Conservation (phyloP, 2,329 filamentous ascomycete species). For the Penicillium sp. region DNA sequence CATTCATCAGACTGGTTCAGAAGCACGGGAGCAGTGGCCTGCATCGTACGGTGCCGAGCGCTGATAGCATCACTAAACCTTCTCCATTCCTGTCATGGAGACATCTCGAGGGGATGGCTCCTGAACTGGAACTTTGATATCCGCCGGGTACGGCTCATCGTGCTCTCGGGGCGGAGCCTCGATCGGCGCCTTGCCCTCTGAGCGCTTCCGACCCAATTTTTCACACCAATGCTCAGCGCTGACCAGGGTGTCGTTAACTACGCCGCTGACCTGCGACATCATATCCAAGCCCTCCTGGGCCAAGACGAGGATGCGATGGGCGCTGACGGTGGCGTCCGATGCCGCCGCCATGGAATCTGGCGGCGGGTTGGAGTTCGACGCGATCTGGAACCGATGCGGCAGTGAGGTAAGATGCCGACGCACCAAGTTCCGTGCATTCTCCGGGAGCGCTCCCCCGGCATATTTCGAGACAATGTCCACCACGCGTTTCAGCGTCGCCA, state of each 20-base stretch:
- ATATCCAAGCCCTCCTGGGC: constrained; percentile 88
- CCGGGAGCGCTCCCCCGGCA: constrained; percentile 79
- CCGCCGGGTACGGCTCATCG: no score
- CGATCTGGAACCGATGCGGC: constrained; percentile 70
- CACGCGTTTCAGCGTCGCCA: constrained; percentile 70
- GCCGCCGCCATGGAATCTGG: constrained; percentile 27
- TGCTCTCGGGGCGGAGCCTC: no score
- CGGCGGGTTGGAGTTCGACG: constrained; percentile 45
- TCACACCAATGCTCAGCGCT: constrained; percentile 90
- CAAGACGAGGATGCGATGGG: constrained; percentile 71
- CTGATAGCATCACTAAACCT: no score
- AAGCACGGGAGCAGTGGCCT: no score
- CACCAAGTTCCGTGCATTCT: constrained; percentile 77
- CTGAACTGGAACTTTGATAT: no score
- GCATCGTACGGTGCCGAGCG: no score
- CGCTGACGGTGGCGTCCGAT: constrained; percentile 47
- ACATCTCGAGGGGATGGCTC: no score
- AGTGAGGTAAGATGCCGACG: constrained; percentile 74
- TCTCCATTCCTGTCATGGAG: no score
- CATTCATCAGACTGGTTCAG: no score
- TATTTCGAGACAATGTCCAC: constrained; percentile 81
- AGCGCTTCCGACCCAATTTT: constrained; percentile 54
- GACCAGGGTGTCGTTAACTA: constrained; percentile 78
- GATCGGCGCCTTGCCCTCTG: no score
- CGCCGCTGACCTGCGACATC: constrained; percentile 80